Percentiles rank a stretch among this genome's conserved stretches.
phyloP scores from a whole-genome alignment of 192 early-diverging fungal species.

The Mortierella alpina region DNA sequence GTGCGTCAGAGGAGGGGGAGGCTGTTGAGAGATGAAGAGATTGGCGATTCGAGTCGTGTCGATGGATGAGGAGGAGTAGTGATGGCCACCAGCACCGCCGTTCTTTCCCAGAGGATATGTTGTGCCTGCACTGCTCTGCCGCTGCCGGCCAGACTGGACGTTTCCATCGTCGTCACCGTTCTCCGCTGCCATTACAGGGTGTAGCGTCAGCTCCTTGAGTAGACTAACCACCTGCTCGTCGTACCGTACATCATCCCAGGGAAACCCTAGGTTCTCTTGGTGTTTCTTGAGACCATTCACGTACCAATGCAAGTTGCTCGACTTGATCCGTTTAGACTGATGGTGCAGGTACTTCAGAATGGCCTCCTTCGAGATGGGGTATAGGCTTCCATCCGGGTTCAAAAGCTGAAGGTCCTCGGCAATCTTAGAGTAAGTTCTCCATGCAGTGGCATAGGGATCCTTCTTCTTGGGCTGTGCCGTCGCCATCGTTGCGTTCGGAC shows the following conservation, averaged over 20 bases:
- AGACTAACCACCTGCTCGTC: slow-evolving; percentile 48
- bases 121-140: slow-evolving; percentile 18
- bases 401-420: slow-evolving; percentile 38
- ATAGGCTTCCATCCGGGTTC: slow-evolving; percentile 41
- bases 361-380: slow-evolving; percentile 51
- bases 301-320: slow-evolving; percentile 52
- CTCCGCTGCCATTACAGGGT: slow-evolving; percentile 22
- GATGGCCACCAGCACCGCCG: slow-evolving; percentile 11
- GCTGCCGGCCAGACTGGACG: slow-evolving; percentile 24
- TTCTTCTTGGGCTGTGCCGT: slow-evolving; percentile 34
- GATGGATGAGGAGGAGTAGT: slow-evolving; percentile 40
- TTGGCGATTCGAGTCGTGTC: slow-evolving; percentile 43
- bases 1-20: slow-evolving; percentile 5
- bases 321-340: slow-evolving; percentile 51
- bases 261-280: slow-evolving; percentile 49
- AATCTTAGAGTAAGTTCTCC: slow-evolving; percentile 53
- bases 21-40: slow-evolving; percentile 35
- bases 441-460: slow-evolving; percentile 49
- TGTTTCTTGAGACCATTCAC: slow-evolving; percentile 53
- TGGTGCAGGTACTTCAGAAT: slow-evolving; percentile 53
- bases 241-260: slow-evolving; percentile 52
- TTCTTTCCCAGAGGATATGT: background rate
- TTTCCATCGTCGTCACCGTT: slow-evolving; percentile 27
- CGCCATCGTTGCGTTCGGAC: background rate
- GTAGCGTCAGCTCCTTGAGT: slow-evolving; percentile 43